These are phyloP conservation scores for Hypoxylon sp. DNA, from an alignment of 2,329 filamentous ascomycete genomes.

Conservation along the genomic window DNA sequence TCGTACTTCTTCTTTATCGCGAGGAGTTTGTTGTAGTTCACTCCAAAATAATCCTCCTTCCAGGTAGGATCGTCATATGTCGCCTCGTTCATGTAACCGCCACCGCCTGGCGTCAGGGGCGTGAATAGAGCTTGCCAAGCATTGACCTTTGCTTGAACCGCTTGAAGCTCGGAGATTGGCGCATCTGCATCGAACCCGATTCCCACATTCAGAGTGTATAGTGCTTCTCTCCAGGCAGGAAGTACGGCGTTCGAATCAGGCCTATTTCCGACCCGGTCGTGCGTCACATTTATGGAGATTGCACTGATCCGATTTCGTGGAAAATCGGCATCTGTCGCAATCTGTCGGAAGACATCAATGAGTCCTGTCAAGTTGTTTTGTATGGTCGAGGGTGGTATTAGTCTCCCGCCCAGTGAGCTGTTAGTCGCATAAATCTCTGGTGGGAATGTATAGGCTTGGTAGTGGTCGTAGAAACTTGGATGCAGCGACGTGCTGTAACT, in stretches of 20 bases:
- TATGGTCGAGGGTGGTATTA: constrained; percentile 2
- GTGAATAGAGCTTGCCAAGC: constrained; percentile 35
- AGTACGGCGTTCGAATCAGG: constrained; percentile 54
- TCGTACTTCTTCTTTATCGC: constrained; percentile 60
- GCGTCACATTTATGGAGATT: constrained; percentile 18
- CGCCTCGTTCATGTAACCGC: constrained; percentile 59
- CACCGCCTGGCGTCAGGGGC: constrained; percentile 39
- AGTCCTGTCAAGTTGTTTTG: neutral
- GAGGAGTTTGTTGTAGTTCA: constrained; percentile 53
- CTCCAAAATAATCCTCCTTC: constrained; percentile 54
- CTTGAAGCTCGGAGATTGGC: neutral
- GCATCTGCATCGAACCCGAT: constrained; percentile 3
- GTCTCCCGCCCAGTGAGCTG: neutral
- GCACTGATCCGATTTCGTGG: constrained; percentile 2
- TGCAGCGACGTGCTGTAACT: constrained; percentile 1
- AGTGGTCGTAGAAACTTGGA: constrained; percentile 3
- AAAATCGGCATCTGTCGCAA: neutral
- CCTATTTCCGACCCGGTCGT: neutral
- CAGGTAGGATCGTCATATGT: constrained; percentile 55
- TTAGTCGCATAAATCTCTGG: constrained; percentile 4
- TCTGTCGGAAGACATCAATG: neutral
- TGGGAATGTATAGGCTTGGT: constrained; percentile 1
- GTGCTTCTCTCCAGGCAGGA: constrained; percentile 54
- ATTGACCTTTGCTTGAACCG: constrained; percentile 4
- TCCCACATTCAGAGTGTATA: constrained; percentile 26